phyloP scores from a whole-genome alignment of 139 green algal species.

The Chlamydomonas sphaeroides region DNA sequence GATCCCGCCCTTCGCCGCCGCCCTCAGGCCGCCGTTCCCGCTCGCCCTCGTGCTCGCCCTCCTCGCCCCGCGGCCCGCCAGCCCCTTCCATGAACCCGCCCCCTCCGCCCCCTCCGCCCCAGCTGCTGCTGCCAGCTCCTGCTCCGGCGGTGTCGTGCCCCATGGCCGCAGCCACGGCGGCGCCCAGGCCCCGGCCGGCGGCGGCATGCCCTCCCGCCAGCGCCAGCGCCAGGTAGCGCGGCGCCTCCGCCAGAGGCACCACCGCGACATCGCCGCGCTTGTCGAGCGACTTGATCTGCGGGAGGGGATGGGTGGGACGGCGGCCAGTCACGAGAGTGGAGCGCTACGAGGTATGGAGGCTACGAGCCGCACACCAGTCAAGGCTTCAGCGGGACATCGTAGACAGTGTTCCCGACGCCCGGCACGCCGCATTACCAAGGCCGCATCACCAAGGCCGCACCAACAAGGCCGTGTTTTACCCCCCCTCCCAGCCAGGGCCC shows the following conservation, averaged over 20 bases:
- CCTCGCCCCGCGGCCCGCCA: not conserved
- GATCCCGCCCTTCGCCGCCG: not conserved
- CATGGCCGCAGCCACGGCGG: not conserved
- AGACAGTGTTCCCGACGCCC: not conserved
- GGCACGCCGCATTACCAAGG: no score
- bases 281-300: constrained; percentile 25
- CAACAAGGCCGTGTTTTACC: not conserved
- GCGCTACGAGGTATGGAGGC: not conserved
- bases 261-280: not conserved
- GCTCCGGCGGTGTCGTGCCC: not conserved
- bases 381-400: not conserved
- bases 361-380: no score
- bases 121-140: not conserved
- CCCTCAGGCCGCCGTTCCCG: not conserved
- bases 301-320: not conserved
- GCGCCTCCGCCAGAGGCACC: constrained; percentile 3
- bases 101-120: not conserved
- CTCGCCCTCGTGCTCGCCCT: not conserved
- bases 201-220: not conserved
- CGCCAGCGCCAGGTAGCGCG: constrained; percentile 14
- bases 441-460: not conserved
- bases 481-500: not conserved
- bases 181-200: not conserved
- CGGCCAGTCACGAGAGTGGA: not conserved
- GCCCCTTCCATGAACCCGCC: not conserved